A percentile compares a stretch with the other conserved stretches of the same genome.
Conservation (phyloP, 805 yeast genomes). For the Nakazawaea holstii region DNA sequence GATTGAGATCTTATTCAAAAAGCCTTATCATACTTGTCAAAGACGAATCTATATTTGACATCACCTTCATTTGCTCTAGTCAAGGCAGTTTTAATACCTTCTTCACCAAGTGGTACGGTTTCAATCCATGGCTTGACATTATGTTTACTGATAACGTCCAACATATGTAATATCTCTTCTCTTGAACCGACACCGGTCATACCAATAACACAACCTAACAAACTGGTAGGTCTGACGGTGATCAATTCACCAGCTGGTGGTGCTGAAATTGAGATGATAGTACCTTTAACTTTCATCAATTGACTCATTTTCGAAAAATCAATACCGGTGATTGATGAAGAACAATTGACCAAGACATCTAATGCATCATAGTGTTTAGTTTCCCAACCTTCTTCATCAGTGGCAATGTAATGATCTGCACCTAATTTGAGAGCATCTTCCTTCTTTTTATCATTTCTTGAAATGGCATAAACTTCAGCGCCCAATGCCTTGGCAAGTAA, state of each 20-base stretch:
- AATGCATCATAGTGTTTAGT: conserved; percentile 28
- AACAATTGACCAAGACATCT: conserved; percentile 46
- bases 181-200: conserved; percentile 59
- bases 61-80: conserved; percentile 49
- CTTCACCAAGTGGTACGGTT: conserved; percentile 46
- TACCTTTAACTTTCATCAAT: conserved; percentile 21
- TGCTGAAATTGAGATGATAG: conserved; percentile 17
- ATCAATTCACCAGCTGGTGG: conserved; percentile 25
- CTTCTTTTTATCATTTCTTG: conserved; percentile 44
- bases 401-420: conserved; percentile 48
- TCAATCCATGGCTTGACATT: conserved; percentile 61
- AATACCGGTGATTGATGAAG: conserved; percentile 32
- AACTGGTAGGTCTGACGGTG: conserved; percentile 24
- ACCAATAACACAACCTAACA: conserved; percentile 43
- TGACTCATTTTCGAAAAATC: conserved; percentile 21
- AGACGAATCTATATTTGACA: conserved; percentile 59
- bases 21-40: conserved; percentile 50
- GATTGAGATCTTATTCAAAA: conserved; percentile 24
- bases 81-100: conserved; percentile 49
- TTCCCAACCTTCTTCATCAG: conserved; percentile 34
- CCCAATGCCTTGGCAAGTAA: conserved; percentile 58
- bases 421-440: conserved; percentile 50
- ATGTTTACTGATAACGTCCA: conserved; percentile 57
- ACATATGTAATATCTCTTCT: conserved; percentile 60
- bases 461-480: conserved; percentile 55